Base-by-base conservation (phyloP, 2,329 filamentous ascomycete species). In the Lecanosticta acicola region DNA sequence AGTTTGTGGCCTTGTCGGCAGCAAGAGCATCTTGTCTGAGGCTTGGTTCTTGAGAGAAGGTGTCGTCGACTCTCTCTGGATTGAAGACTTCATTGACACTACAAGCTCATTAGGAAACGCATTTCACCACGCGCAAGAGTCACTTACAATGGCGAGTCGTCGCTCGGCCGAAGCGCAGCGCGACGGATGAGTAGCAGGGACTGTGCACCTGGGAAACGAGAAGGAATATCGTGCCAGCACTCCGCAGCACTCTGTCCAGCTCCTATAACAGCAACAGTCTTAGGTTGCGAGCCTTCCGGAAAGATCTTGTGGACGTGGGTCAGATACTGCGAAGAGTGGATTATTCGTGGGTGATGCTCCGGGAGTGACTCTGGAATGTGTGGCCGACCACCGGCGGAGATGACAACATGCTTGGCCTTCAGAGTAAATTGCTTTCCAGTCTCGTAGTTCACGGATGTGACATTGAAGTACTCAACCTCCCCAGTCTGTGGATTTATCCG, bases 81-180 rank as follows among this genome's bases (percentile, higher is more conserved):
- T 97, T 89, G 74, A 97, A 97, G 63, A 97, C 87, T 61, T 93
- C 89, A 67, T 97, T 97, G 59, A 97, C 89, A 60, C 54, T 57
- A 35, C 11, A 11, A 11, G 8, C 16, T 17, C 86, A 90, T 53
- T 39, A 18, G 19, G 0, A 13, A 41, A 16, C 34, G 32, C n/a
- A 11, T 14, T 43, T 72, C 55, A 71, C 34, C 32, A 39, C 43
- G 4, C 8, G 24, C 33, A 77, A 85, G 73, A 73, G 90, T 86
- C 2, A 55, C 52, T 47, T 35, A 57, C 54, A 97, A 97, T 14
- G 91, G 93, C 43, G 88, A 95, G 66, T 97, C 93, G 63, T 98
- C 91, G 62, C 88, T 94, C 1, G 91, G 91, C 58, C 85, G 82
- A 49, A 98, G 70, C 46, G 91, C 89, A 53, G 88, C 80, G 34